These are phyloP conservation scores for Neospora caninum DNA, from an alignment of 169 alveolate species.

Conservation along the genomic window DNA sequence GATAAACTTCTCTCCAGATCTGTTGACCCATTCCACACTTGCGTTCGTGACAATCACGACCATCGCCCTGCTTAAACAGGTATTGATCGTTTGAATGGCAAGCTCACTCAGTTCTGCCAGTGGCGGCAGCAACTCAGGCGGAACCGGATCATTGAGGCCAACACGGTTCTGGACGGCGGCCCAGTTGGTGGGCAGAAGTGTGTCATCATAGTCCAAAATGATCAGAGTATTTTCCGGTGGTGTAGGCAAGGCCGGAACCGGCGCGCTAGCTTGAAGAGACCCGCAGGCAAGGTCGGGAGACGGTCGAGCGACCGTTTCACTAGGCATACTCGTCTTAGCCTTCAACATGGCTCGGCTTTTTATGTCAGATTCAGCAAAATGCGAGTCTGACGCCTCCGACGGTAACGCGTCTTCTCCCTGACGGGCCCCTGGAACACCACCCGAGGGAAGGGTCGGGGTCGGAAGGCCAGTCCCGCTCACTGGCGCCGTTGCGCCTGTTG, in stretches of 20 bases:
- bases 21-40: constrained; percentile 84
- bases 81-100: constrained; percentile 76
- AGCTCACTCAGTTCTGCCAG: constrained; percentile 78
- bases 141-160: constrained; percentile 70
- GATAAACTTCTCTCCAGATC: constrained; percentile 80
- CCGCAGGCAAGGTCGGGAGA: background rate
- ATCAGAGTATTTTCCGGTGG: constrained; percentile 75
- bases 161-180: constrained; percentile 73
- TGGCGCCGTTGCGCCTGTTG: background rate
- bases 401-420: background rate
- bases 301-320: background rate
- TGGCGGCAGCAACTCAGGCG: constrained; percentile 68
- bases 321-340: background rate
- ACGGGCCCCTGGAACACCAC: background rate
- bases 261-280: background rate
- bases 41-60: constrained; percentile 88
- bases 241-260: constrained; percentile 26
- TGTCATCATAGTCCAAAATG: constrained; percentile 88
- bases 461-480: background rate
- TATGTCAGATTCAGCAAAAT: background rate
- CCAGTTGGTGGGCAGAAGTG: constrained; percentile 86
- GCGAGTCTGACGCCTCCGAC: background rate
- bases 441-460: background rate
- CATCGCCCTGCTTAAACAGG: constrained; percentile 76
- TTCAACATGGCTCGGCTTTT: background rate